These are phyloP conservation scores for Neonectria punicea DNA, from an alignment of 2,329 filamentous ascomycete genomes.

Conservation along the genomic window DNA sequence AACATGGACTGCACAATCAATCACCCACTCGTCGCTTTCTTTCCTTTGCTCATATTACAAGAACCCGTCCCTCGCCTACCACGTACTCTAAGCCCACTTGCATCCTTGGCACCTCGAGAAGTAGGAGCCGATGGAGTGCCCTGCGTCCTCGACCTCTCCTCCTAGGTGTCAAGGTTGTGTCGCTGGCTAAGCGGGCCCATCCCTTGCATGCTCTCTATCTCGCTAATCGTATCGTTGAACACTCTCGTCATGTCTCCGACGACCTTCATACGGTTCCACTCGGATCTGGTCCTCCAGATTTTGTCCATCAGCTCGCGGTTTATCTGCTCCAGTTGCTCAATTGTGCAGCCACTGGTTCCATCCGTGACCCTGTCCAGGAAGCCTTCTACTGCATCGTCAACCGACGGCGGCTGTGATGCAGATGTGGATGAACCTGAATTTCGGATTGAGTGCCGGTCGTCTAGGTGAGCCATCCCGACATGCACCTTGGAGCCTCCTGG, in stretches of 20 bases:
- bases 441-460: constrained; percentile 47
- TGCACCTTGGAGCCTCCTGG: constrained; percentile 49
- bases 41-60: constrained; percentile 22
- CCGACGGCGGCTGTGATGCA: constrained; percentile 57
- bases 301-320: constrained; percentile 90
- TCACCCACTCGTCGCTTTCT: constrained; percentile 22
- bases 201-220: constrained; percentile 69
- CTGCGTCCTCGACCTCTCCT: constrained; percentile 1
- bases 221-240: constrained; percentile 79
- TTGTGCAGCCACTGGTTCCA: constrained; percentile 79
- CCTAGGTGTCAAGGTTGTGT: constrained; percentile 28
- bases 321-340: constrained; percentile 96
- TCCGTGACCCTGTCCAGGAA: constrained; percentile 73
- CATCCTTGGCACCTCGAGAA: neutral
- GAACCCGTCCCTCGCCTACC: neutral
- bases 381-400: constrained; percentile 61
- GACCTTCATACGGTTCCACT: constrained; percentile 87
- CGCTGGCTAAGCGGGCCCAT: constrained; percentile 57
- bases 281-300: constrained; percentile 81
- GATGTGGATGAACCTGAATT: constrained; percentile 53
- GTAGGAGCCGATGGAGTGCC: neutral
- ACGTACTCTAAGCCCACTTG: neutral
- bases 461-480: constrained; percentile 49
- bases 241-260: constrained; percentile 69
- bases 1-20: constrained; percentile 32